These are phyloP conservation scores for Cetraspora pellucida DNA, from an alignment of 192 early-diverging fungal genomes.

Conservation along the genomic window DNA sequence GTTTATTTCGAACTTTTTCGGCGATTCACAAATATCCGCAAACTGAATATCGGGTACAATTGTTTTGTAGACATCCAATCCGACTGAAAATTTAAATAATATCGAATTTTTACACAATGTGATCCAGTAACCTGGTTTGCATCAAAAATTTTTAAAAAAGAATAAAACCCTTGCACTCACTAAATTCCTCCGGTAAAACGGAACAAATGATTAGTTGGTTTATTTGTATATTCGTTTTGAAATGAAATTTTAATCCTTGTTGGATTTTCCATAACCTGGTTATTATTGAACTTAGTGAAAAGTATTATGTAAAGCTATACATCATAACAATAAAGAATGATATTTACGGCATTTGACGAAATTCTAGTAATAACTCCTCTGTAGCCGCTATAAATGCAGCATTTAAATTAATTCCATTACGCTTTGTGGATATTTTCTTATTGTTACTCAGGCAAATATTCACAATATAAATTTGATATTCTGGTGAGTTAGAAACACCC, in stretches of 20 bases:
- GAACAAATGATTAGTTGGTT: conserved; percentile 32
- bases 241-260: conserved; percentile 16
- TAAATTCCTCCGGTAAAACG: conserved; percentile 38
- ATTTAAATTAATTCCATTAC: conserved; percentile 29
- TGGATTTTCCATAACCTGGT: conserved; percentile 34
- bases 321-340: background rate
- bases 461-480: conserved; percentile 13
- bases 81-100: conserved; percentile 29
- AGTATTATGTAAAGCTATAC: background rate
- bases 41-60: conserved; percentile 27
- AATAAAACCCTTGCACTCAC: conserved; percentile 27
- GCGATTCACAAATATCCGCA: background rate
- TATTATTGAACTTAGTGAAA: background rate
- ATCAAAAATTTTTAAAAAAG: no score
- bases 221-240: conserved; percentile 24
- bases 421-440: background rate
- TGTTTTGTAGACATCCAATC: conserved; percentile 30
- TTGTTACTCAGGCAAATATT: conserved; percentile 13
- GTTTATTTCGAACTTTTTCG: no score
- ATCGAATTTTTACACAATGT: no score
- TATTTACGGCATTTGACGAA: conserved; percentile 39
- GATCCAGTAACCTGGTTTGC: no score
- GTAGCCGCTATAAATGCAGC: conserved; percentile 33
- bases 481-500: background rate
- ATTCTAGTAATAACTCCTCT: conserved; percentile 33